These are phyloP conservation scores for Coemansia biformis DNA, from an alignment of 192 early-diverging fungal genomes.

Conservation along the genomic window DNA sequence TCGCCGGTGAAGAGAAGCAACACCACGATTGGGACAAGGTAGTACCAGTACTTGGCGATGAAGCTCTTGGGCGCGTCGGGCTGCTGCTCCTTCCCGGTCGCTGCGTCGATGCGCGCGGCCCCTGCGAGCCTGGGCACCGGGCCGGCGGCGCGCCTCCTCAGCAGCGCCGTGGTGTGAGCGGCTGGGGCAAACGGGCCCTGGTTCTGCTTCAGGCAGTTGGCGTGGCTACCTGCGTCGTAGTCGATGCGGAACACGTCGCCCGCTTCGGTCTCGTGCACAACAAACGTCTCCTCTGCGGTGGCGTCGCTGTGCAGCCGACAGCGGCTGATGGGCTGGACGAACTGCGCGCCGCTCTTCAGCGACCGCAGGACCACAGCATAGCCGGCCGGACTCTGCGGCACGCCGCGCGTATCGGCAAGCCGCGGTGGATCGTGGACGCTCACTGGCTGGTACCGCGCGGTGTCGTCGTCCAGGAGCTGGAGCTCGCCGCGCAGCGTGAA, in stretches of 20 bases:
- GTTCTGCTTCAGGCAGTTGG: slow-evolving; percentile 15
- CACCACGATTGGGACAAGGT: slow-evolving; percentile 50
- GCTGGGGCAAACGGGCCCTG: background rate
- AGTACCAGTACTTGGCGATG: slow-evolving; percentile 58
- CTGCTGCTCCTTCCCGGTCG: slow-evolving; percentile 42
- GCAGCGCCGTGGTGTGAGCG: slow-evolving; percentile 15
- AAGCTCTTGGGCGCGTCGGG: slow-evolving; percentile 52
- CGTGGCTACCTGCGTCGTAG: slow-evolving; percentile 27
- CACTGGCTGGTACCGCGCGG: slow-evolving; percentile 22
- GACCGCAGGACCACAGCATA: slow-evolving; percentile 28
- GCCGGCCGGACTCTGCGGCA: slow-evolving; percentile 1
- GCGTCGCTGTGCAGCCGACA: slow-evolving; percentile 18
- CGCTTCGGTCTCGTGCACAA: slow-evolving; percentile 17
- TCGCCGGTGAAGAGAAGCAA: slow-evolving; percentile 44
- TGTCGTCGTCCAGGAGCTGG: slow-evolving; percentile 18
- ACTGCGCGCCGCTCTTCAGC: slow-evolving; percentile 10
- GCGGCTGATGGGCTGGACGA: slow-evolving; percentile 13
- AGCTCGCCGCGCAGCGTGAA: slow-evolving; percentile 42
- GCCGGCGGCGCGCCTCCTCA: slow-evolving; percentile 18
- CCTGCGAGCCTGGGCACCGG: slow-evolving; percentile 29
- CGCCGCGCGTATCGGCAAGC: background rate
- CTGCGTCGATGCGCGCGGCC: slow-evolving; percentile 21
- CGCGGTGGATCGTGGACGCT: slow-evolving; percentile 16
- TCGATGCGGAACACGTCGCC: slow-evolving; percentile 32
- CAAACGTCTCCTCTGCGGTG: slow-evolving; percentile 37